Percentiles rank a stretch among this genome's conserved stretches.
These are phyloP conservation scores for Cavenderia fasciculata DNA, from an alignment of 78 protist species.

Conservation along the genomic window DNA sequence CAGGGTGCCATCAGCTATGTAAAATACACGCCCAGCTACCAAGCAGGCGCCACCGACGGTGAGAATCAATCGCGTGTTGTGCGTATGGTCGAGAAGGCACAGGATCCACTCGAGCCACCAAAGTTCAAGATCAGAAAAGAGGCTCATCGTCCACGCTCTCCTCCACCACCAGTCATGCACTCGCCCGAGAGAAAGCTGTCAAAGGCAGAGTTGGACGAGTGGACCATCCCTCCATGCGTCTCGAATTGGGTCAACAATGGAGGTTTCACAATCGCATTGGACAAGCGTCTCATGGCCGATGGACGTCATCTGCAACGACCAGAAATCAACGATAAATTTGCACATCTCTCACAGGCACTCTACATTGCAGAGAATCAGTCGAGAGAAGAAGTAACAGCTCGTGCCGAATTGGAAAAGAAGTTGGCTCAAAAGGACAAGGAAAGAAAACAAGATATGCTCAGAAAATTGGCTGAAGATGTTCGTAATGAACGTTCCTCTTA, in stretches of 20 bases:
- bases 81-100: constrained; percentile 87
- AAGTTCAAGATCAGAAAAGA: constrained; percentile 84
- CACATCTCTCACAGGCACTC: constrained; percentile 94
- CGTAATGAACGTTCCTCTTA: constrained; percentile 24
- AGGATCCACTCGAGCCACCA: constrained; percentile 98
- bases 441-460: constrained; percentile 64
- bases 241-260: constrained; percentile 98
- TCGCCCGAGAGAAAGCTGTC: constrained; percentile 93
- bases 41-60: constrained; percentile 3
- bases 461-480: constrained; percentile 55
- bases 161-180: constrained; percentile 99
- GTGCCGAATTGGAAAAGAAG: constrained; percentile 61
- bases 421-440: constrained; percentile 67
- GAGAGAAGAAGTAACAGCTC: constrained; percentile 88
- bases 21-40: constrained; percentile 74
- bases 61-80: constrained; percentile 86
- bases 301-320: constrained; percentile 95
- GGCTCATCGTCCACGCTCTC: constrained; percentile 85
- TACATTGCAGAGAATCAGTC: constrained; percentile 93
- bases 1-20: constrained; percentile 60
- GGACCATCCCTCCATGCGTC: constrained; percentile 98
- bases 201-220: constrained; percentile 86
- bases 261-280: constrained; percentile 98
- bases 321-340: constrained; percentile 92
- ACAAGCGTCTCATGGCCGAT: constrained; percentile 97